These are phyloP conservation scores for Penicillium sp. DNA, from an alignment of 2,329 filamentous ascomycete genomes.

Conservation along the genomic window DNA sequence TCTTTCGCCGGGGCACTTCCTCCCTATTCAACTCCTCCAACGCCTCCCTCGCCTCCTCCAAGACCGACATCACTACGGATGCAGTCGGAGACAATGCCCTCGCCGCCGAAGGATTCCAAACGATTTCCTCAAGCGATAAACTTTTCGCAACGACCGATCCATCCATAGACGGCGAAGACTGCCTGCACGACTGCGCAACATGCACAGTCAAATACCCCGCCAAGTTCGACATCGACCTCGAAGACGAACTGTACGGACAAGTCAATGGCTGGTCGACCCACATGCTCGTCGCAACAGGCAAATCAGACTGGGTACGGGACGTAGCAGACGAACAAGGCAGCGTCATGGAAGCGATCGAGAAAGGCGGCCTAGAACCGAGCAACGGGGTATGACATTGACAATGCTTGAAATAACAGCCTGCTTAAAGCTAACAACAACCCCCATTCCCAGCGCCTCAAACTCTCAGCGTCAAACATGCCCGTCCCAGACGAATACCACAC, in stretches of 20 bases:
- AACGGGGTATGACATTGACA: slow-evolving; percentile 46
- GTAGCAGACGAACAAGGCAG: slow-evolving; percentile 83
- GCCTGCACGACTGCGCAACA: slow-evolving; percentile 76
- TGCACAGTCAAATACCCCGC: slow-evolving; percentile 78
- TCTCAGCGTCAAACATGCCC: slow-evolving; percentile 88
- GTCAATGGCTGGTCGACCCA: slow-evolving; percentile 88
- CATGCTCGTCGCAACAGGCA: slow-evolving; percentile 87
- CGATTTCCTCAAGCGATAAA: slow-evolving; percentile 45
- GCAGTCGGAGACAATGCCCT: slow-evolving; percentile 21
- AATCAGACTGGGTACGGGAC: slow-evolving; percentile 89
- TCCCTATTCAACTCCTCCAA: slow-evolving; percentile 34
- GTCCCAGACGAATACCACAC: slow-evolving; percentile 63
- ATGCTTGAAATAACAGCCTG: too few species aligned
- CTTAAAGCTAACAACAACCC: slow-evolving; percentile 6
- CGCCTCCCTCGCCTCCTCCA: slow-evolving; percentile 23
- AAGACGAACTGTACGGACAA: slow-evolving; percentile 76
- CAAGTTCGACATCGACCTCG: slow-evolving; percentile 66
- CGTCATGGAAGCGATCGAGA: slow-evolving; percentile 71
- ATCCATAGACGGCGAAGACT: slow-evolving; percentile 81
- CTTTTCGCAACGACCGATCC: slow-evolving; percentile 74
- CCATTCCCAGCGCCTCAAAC: slow-evolving; percentile 66
- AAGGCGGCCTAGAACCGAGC: slow-evolving; percentile 39
- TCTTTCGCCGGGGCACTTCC: slow-evolving; percentile 34
- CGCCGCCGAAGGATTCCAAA: slow-evolving; percentile 44
- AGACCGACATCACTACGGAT: slow-evolving; percentile 22